Evolutionary conservation across 495 filamentous ascomycete genomes (phyloP), one percentile per base, ranked within the genome.

Genomic region (Penicillium pancosmium): DNA sequence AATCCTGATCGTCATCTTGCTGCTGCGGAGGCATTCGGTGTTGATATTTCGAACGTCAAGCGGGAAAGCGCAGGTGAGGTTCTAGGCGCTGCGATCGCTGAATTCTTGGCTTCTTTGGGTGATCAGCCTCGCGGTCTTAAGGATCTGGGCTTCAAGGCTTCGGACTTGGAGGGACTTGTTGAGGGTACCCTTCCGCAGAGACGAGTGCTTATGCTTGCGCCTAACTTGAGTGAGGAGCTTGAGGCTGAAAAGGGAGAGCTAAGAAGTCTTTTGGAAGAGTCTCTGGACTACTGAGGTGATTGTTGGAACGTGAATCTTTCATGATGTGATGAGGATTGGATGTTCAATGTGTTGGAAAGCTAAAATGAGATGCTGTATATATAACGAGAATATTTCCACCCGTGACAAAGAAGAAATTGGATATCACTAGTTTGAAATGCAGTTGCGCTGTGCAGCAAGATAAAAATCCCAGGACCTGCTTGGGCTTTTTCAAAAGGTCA

Each of bases 181-280:
- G 92, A 98, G 70, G 95, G 94, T 1, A 98, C 94, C 23, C 84
- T 98, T 48, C 94, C 94, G 25, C 94, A 98, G 78, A 81, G 82
- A 48, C 80, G 94, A 48, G 94, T 98, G 49, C 68, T 98, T 61
- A 93, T 92, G 90, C 73, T 98, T 51, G 95, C 95, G 40, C 94
- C 94, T 5, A 90, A 82, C 49, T 73, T 98, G 63, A 86, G 84
- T 49, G 84, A 83, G 59, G 86, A 86, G 68, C 64, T 82, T 51
- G 76, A 84, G 62, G 80, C 80, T 7, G 81, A 88, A 66, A 84
- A 87, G 70, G 86, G 89, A 65, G 85, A 87, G 68, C 70, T 91
- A 65, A 78, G 78, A 58, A 73, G 71, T 8, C 67, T 91, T 56
- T 81, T 90, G 68, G 86, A 90, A 73, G 79, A 87, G 50, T 84